Evolutionary conservation across 169 alveolate genomes (phyloP), one percentile per base, ranked within the genome.

Genomic region (Amoebophrya sp.): DNA sequence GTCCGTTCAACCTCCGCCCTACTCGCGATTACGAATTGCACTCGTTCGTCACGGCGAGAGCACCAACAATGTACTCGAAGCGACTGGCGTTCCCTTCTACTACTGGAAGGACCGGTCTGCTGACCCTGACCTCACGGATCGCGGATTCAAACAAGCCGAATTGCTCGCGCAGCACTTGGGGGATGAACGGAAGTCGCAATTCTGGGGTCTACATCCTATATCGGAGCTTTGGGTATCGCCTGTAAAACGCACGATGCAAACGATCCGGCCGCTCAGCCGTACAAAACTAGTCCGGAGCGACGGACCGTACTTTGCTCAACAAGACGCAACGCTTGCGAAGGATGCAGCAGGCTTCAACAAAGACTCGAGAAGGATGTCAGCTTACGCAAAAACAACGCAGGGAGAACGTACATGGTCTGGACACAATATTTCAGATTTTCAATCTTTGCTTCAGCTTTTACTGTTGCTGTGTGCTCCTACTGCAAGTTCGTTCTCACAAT

Each of bases 151-250:
- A 36, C 83, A 65, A 36, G 83, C 83, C 39, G 83, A 1, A 36
- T 36, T 65, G 83, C 26, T 65, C 39, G 83, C 83, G 33, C 3
- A 65, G 83, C 83, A 65, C 83, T 36, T 65, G 3, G 83, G 38
- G 36, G 83, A 65, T 36, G 83, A 65, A 18, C 18, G n/a, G 26
- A 65, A 65, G 83, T 65, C 83, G 2, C 83, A 65, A 26, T 65
- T 65, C 26, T 65, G 83, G 83, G 83, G 83, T 36, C 2, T 65
- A 10, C 83, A 65, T 36, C 83, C 83, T 0, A 65, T 65, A 29
- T 6, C 33, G 38, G 83, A 65, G 33, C 83, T 65, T 10, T 65
- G 83, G 83, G 83, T 65, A 36, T 65, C 83, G 83, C 83, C 83
- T 36, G 83, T 65, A 26, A 65, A 65, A 65, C 83, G 83, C 36